phyloP scores from a whole-genome alignment of 345 rosid genomes.

The Erysimum cheiranthoides region DNA sequence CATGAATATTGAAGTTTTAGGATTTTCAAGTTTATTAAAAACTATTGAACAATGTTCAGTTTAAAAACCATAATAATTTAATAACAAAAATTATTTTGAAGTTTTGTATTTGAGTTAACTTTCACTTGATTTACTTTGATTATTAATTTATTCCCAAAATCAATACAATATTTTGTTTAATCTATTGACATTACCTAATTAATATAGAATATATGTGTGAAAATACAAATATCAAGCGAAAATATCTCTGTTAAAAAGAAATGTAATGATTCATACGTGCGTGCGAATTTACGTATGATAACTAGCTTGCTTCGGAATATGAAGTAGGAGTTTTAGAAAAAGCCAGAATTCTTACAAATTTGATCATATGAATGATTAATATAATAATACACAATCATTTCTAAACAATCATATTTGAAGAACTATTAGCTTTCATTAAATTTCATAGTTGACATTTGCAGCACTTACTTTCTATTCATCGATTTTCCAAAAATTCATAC shows the following conservation, averaged over 20 bases:
- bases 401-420: not conserved
- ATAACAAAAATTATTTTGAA: no score
- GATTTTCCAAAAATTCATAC: no score
- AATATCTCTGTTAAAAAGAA: not conserved
- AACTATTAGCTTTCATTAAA: not conserved
- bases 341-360: no score
- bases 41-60: not conserved
- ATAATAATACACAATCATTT: not conserved
- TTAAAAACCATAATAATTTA: no score
- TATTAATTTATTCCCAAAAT: no score
- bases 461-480: no score
- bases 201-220: not conserved
- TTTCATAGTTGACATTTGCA: no score
- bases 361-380: not conserved
- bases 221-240: not conserved
- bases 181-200: no score
- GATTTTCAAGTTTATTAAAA: not conserved
- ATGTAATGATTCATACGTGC: not conserved
- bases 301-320: conserved; percentile 10
- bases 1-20: not conserved
- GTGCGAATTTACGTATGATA: conserved; percentile 1
- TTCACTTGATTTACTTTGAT: no score
- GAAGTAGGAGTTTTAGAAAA: not conserved
- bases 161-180: no score
- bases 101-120: not conserved